A percentile compares a stretch with the other conserved stretches of the same genome.
These are phyloP conservation scores for Carex parvula DNA, from an alignment of 176 grass and related monocot genomes.

Conservation along the genomic window DNA sequence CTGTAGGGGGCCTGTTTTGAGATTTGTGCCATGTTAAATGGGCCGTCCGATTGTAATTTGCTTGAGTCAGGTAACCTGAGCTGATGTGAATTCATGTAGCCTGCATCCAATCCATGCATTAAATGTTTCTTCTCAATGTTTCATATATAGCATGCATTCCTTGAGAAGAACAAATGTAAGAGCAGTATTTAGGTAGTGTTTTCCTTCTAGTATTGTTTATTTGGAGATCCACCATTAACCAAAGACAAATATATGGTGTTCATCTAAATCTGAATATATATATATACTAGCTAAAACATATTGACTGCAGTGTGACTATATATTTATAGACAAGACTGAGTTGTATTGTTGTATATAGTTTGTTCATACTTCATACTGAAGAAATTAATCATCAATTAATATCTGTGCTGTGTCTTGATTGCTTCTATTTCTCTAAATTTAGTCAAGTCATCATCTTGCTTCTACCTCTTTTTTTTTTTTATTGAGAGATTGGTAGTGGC, in stretches of 20 bases:
- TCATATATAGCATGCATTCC: background rate
- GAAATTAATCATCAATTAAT: background rate
- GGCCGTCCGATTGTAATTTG: too few relatives aligned
- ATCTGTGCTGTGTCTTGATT: background rate
- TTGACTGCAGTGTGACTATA: background rate
- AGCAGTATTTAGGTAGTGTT: background rate
- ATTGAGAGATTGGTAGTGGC: too few relatives aligned
- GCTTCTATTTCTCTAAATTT: background rate
- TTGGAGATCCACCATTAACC: background rate
- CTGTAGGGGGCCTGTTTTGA: too few relatives aligned
- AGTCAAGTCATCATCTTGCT: background rate
- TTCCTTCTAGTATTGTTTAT: background rate
- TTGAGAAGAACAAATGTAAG: background rate
- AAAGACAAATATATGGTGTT: background rate
- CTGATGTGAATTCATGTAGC: too few relatives aligned
- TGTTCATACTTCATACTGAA: background rate
- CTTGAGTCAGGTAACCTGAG: too few relatives aligned
- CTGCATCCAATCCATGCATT: background rate
- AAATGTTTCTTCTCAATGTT: background rate
- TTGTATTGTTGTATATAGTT: background rate
- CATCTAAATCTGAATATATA: background rate
- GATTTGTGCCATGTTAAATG: too few relatives aligned
- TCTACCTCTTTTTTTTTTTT: too few relatives aligned
- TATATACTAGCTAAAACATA: background rate
- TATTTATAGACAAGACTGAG: background rate